Evolutionary conservation across 192 early-diverging fungal genomes (phyloP).

Genomic region (Podila epicladia): DNA sequence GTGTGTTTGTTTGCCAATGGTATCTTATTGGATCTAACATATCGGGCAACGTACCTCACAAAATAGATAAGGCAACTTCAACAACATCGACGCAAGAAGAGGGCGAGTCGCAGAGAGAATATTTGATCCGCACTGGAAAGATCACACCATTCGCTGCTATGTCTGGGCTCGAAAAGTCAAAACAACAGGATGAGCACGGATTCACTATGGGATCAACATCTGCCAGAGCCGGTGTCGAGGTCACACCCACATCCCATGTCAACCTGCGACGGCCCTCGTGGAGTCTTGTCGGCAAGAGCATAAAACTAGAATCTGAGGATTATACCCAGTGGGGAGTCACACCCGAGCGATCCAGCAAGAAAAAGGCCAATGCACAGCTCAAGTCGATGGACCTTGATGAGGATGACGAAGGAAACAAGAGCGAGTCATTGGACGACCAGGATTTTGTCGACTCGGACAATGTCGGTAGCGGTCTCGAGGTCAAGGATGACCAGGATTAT

Average conservation of each 20-base stretch:
- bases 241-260: conserved; percentile 24
- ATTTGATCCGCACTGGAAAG: conserved; percentile 74
- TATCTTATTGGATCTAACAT: conserved; percentile 22
- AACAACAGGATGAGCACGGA: neutral
- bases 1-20: neutral
- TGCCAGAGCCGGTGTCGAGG: conserved; percentile 2
- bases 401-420: conserved; percentile 19
- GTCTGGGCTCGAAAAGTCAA: conserved; percentile 47
- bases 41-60: conserved; percentile 1
- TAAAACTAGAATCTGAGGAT: neutral
- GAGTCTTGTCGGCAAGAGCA: conserved; percentile 33
- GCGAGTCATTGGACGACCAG: neutral
- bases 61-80: conserved; percentile 47
- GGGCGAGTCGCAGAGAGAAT: conserved; percentile 68
- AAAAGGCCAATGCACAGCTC: conserved; percentile 25
- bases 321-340: conserved; percentile 4
- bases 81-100: conserved; percentile 19
- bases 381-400: conserved; percentile 19
- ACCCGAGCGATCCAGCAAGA: conserved; percentile 37
- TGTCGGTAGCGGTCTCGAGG: conserved; percentile 14
- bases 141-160: conserved; percentile 71
- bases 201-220: conserved; percentile 4
- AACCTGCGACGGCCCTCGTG: conserved; percentile 14
- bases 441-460: conserved; percentile 48
- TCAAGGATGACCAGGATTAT: conserved; percentile 7